phyloP scores from a whole-genome alignment of 345 rosid species.

The Physaria fendleri region DNA sequence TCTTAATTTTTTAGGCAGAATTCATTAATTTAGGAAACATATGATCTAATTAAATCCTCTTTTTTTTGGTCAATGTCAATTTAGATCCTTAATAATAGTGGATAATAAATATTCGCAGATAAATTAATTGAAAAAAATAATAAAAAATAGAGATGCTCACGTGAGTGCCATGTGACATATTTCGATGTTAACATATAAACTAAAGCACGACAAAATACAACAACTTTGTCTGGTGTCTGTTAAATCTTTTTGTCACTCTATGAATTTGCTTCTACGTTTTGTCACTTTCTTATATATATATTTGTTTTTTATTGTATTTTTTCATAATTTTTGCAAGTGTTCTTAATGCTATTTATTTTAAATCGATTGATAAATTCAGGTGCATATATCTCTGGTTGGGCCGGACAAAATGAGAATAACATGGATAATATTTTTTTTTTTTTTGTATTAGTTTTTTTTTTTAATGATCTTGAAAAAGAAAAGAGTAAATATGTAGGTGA shows the following conservation, averaged over 20 bases:
- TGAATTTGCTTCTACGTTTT: conserved; percentile 9
- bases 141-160: background rate
- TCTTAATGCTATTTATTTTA: no score
- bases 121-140: no score
- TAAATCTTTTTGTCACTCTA: conserved; percentile 3
- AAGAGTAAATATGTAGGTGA: conserved; percentile 46
- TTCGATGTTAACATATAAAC: background rate
- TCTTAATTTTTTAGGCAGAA: background rate
- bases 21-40: background rate
- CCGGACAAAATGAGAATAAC: conserved; percentile 56
- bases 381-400: conserved; percentile 69
- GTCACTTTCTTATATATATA: conserved; percentile 4
- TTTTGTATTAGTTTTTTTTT: no score
- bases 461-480: no score
- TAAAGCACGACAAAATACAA: background rate
- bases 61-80: no score
- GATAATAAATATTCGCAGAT: no score
- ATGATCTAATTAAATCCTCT: background rate
- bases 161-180: background rate
- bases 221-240: background rate
- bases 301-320: no score
- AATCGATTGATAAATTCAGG: conserved; percentile 50
- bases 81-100: no score
- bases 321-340: no score
- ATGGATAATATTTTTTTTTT: no score